Conservation (phyloP, 148 eudicot species). For the Chenopodium quinoa region DNA sequence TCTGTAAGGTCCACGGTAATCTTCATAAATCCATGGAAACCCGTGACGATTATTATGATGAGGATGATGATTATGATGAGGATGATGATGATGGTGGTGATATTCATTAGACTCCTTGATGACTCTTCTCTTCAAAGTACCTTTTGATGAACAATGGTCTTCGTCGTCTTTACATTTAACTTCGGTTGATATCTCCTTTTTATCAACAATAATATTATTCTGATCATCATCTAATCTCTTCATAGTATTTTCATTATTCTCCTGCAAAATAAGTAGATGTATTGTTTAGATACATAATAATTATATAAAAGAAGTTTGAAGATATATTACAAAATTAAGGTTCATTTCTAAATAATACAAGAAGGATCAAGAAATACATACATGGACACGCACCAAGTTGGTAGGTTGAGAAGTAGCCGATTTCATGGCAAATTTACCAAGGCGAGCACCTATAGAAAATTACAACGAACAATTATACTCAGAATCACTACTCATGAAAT, state of each 20-base stretch:
- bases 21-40: slow-evolving; percentile 71
- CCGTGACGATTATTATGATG: slow-evolving; percentile 31
- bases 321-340: too few species aligned
- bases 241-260: not conserved
- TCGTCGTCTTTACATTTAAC: slow-evolving; percentile 27
- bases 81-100: not conserved
- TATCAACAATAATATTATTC: not conserved
- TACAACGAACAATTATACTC: not conserved
- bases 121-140: slow-evolving; percentile 42
- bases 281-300: too few species aligned
- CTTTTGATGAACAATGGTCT: slow-evolving; percentile 31
- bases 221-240: not conserved
- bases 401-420: not conserved
- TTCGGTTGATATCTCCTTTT: not conserved
- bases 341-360: too few species aligned
- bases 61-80: slow-evolving; percentile 9
- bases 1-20: slow-evolving; percentile 61
- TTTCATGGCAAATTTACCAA: slow-evolving; percentile 15
- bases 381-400: not conserved
- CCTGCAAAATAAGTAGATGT: not conserved
- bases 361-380: too few species aligned
- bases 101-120: slow-evolving; percentile 19
- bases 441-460: slow-evolving; percentile 18
- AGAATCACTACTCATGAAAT: not conserved
- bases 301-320: too few species aligned